Evolutionary conservation across 2,329 filamentous ascomycete species (phyloP).

Genomic region (Ophiostoma sp.): DNA sequence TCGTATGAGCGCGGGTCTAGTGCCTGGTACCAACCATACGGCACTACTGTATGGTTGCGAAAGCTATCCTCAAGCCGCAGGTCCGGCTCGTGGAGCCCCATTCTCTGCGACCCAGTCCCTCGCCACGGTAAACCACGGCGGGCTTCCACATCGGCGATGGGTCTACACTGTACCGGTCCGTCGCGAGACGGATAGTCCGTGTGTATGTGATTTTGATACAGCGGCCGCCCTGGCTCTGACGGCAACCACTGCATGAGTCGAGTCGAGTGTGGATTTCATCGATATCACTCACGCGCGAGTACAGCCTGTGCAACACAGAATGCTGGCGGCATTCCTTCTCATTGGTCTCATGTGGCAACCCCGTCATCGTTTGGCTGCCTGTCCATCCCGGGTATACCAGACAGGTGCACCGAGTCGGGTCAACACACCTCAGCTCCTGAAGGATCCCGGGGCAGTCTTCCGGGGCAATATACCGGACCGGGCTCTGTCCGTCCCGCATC

Average conservation of each 20-base stretch:
- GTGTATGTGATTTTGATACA: neutral
- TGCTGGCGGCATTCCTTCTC: neutral
- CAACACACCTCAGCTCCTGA: neutral
- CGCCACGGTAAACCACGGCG: neutral
- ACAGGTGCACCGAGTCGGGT: neutral
- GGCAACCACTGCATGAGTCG: conserved; percentile 15
- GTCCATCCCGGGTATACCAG: neutral
- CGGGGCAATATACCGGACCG: neutral
- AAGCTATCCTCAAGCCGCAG: neutral
- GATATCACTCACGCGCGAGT: neutral
- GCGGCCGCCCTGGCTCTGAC: neutral
- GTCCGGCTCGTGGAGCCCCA: neutral
- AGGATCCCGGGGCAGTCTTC: neutral
- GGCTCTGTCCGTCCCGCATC: neutral
- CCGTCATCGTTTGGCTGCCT: neutral
- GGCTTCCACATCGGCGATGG: neutral
- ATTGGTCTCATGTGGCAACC: too few relatives aligned
- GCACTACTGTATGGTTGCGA: neutral
- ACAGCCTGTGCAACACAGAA: neutral
- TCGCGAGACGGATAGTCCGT: neutral
- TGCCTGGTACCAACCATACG: neutral
- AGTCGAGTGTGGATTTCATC: neutral
- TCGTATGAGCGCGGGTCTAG: neutral
- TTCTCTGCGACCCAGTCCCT: neutral
- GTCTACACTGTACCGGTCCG: neutral